phyloP scores from a whole-genome alignment of 306 rosid species.

The Ormosia emarginata region DNA sequence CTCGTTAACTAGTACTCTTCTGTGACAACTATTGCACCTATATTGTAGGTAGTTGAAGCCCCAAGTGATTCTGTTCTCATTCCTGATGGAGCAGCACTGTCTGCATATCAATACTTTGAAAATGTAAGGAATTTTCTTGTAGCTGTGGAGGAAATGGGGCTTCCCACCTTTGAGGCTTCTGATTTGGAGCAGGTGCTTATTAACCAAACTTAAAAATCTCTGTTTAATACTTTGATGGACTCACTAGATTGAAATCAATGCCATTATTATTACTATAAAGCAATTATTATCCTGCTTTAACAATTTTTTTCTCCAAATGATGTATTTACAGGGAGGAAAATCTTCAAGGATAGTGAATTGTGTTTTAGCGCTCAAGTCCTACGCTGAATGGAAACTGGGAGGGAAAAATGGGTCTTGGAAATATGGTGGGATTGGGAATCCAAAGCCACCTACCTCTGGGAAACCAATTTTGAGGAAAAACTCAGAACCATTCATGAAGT shows the following conservation, averaged over 20 bases:
- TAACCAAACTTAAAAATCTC: neutral
- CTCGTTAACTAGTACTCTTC: neutral
- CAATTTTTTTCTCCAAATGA: neutral
- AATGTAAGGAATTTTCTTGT: conserved; percentile 41
- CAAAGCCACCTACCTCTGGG: conserved; percentile 45
- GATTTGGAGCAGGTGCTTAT: conserved; percentile 76
- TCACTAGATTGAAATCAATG: neutral
- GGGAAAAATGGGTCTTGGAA: conserved; percentile 71
- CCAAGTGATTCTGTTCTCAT: conserved; percentile 29
- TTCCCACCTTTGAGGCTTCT: conserved; percentile 83
- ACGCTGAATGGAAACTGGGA: conserved; percentile 58
- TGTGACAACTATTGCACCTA: neutral
- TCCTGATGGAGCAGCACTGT: conserved; percentile 39
- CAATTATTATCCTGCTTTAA: neutral
- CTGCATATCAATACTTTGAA: conserved; percentile 39
- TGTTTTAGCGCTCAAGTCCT: conserved; percentile 76
- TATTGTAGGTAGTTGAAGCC: conserved; percentile 39
- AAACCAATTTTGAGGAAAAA: conserved; percentile 50
- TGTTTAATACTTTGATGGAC: neutral
- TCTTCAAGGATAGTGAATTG: conserved; percentile 75
- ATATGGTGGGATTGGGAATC: conserved; percentile 37
- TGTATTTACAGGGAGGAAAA: conserved; percentile 72
- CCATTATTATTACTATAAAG: neutral
- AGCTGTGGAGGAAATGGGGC: conserved; percentile 39
- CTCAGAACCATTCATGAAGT: conserved; percentile 62